A percentile compares a stretch with the other conserved stretches of the same genome.
Evolutionary conservation across 371 early-diverging fungal species (phyloP).

Genomic region (Basidiobolus heterosporus): DNA sequence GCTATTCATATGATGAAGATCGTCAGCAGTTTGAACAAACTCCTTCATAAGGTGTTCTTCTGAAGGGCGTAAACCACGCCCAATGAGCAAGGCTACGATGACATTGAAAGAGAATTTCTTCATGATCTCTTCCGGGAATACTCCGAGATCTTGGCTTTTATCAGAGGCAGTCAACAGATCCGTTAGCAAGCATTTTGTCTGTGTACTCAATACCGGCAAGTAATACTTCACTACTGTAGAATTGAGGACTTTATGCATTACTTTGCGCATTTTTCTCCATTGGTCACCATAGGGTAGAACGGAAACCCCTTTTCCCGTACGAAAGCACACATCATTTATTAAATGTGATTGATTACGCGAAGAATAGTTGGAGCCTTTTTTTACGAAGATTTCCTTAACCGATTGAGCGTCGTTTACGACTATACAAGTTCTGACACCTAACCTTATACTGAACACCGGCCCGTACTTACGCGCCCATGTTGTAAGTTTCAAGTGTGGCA

Average conservation of each 20-base stretch:
- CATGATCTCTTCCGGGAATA: background rate
- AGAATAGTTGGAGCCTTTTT: background rate
- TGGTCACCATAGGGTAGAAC: conserved; percentile 1
- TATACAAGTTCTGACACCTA: background rate
- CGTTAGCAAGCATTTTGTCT: background rate
- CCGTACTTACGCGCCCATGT: background rate
- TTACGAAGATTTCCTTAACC: conserved; percentile 1
- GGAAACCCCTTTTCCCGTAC: background rate
- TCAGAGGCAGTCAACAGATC: background rate
- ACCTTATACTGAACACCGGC: background rate
- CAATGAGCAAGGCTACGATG: background rate
- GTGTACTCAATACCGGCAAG: background rate
- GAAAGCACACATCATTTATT: background rate
- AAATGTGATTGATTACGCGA: background rate
- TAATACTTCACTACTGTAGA: background rate
- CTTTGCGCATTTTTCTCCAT: background rate
- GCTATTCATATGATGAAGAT: too few species aligned
- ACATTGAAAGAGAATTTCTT: background rate
- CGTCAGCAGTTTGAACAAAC: too few species aligned
- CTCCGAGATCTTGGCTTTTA: background rate
- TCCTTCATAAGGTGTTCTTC: background rate
- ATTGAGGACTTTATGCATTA: background rate
- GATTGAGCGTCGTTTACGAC: background rate
- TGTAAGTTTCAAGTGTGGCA: background rate
- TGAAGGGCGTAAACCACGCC: background rate